Percentiles rank a stretch among this genome's conserved stretches.
Evolutionary conservation across 1,284 basidiomycete species (phyloP).

Genomic region (Sphagnurus paluster): DNA sequence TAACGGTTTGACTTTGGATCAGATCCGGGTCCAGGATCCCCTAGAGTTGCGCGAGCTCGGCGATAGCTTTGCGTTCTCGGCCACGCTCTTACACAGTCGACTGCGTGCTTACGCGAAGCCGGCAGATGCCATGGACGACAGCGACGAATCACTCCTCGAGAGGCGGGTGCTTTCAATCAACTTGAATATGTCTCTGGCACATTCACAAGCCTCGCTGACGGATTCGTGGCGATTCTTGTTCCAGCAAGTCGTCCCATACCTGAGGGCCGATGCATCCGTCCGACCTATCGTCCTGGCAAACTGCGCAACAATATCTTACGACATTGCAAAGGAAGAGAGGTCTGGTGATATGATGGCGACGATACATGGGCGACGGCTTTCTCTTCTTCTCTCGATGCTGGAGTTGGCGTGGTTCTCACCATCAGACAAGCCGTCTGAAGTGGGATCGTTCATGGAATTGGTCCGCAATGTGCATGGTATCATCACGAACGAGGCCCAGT

Average conservation of each 20-base stretch:
- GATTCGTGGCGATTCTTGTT: conserved; percentile 81
- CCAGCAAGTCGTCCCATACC: conserved; percentile 61
- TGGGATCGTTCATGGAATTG: conserved; percentile 62
- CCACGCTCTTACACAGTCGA: conserved; percentile 50
- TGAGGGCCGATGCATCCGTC: conserved; percentile 56
- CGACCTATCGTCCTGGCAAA: conserved; percentile 60
- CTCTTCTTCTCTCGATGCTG: conserved; percentile 72
- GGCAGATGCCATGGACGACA: conserved; percentile 40
- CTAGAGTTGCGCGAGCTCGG: conserved; percentile 77
- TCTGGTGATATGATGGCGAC: conserved; percentile 84
- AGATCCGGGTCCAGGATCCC: conserved; percentile 65
- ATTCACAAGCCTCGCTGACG: conserved; percentile 73
- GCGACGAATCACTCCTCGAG: conserved; percentile 44
- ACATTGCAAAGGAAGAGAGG: conserved; percentile 70
- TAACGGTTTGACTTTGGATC: conserved; percentile 57
- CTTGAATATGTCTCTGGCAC: conserved; percentile 82
- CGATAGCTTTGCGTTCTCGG: conserved; percentile 74
- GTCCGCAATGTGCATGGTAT: conserved; percentile 65
- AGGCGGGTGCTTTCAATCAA: conserved; percentile 68
- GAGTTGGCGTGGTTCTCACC: conserved; percentile 79
- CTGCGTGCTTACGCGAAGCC: conserved; percentile 47
- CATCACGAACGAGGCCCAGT: conserved; percentile 72
- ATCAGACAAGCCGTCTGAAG: conserved; percentile 54
- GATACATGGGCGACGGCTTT: conserved; percentile 77
- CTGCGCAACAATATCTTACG: conserved; percentile 63